phyloP scores from a whole-genome alignment of 371 early-diverging fungal species.

The Circinella minor region DNA sequence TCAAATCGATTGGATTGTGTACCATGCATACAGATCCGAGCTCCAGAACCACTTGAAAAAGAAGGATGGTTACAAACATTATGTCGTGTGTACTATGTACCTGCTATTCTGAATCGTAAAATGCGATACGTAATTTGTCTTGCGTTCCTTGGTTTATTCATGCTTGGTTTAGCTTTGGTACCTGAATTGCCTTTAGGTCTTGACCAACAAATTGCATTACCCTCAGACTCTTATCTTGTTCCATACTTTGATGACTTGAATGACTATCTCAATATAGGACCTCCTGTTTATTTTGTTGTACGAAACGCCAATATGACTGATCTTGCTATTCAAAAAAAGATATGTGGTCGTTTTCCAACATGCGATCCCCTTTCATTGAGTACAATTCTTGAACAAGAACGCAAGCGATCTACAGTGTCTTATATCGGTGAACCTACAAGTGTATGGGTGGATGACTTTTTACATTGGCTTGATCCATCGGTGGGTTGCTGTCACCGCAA shows the following conservation, averaged over 20 bases:
- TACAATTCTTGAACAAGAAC: conserved; percentile 72
- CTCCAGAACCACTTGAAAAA: conserved; percentile 54
- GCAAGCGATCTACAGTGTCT: conserved; percentile 66
- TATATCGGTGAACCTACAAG: conserved; percentile 74
- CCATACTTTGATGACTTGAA: conserved; percentile 74
- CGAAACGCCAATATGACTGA: conserved; percentile 57
- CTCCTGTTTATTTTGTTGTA: conserved; percentile 82
- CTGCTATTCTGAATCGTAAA: conserved; percentile 52
- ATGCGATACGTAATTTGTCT: conserved; percentile 55
- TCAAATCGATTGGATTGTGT: conserved; percentile 68
- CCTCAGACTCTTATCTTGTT: conserved; percentile 73
- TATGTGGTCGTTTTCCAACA: conserved; percentile 69
- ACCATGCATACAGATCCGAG: conserved; percentile 63
- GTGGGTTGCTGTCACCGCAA: conserved; percentile 64
- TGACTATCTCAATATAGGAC: conserved; percentile 69
- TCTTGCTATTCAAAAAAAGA: conserved; percentile 53
- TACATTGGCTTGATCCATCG: conserved; percentile 70
- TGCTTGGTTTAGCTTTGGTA: conserved; percentile 49
- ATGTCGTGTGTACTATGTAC: conserved; percentile 62
- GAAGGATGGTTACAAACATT: conserved; percentile 60
- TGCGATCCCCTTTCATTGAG: conserved; percentile 64
- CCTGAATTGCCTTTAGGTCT: conserved; percentile 64
- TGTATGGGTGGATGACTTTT: conserved; percentile 77
- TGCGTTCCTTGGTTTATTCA: conserved; percentile 62
- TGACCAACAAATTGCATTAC: conserved; percentile 76